Percentiles rank a stretch among this genome's conserved stretches.
These are phyloP conservation scores for Lecanosticta acicola DNA, from an alignment of 2,329 filamentous ascomycete species.

Conservation along the genomic window DNA sequence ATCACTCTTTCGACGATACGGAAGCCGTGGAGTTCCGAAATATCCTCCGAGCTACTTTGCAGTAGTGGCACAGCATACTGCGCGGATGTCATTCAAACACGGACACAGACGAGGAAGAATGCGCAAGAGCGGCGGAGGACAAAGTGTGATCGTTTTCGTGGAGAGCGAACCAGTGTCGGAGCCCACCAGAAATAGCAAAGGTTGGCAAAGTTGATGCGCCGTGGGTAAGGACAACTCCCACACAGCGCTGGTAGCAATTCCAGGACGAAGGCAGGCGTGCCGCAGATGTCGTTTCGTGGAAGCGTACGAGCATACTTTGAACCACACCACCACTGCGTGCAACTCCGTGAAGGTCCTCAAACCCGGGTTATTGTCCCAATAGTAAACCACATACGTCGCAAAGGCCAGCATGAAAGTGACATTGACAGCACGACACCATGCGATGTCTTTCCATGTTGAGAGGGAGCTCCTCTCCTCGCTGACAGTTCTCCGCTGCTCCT, in stretches of 20 bases:
- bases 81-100: constrained; percentile 86
- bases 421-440: constrained; percentile 70
- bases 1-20: constrained; percentile 84
- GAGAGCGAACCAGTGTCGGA: constrained; percentile 80
- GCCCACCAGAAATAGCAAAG: constrained; percentile 97
- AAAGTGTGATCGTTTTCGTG: constrained; percentile 78
- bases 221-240: constrained; percentile 74
- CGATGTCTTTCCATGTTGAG: constrained; percentile 70
- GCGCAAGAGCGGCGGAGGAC: constrained; percentile 78
- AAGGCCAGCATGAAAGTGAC: constrained; percentile 73
- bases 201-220: constrained; percentile 83
- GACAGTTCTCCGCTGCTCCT: constrained; percentile 42
- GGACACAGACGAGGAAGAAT: constrained; percentile 65
- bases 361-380: constrained; percentile 82
- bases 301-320: constrained; percentile 93
- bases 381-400: constrained; percentile 83
- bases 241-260: constrained; percentile 76
- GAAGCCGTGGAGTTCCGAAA: constrained; percentile 70
- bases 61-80: constrained; percentile 91
- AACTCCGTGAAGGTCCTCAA: constrained; percentile 87
- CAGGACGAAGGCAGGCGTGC: constrained; percentile 67
- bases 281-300: constrained; percentile 94
- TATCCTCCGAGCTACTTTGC: constrained; percentile 82
- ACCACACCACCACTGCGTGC: constrained; percentile 90
- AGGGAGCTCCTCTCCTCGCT: constrained; percentile 44